These are phyloP conservation scores for Arachnopeziza araneosa DNA, from an alignment of 2,329 filamentous ascomycete species.

Conservation along the genomic window DNA sequence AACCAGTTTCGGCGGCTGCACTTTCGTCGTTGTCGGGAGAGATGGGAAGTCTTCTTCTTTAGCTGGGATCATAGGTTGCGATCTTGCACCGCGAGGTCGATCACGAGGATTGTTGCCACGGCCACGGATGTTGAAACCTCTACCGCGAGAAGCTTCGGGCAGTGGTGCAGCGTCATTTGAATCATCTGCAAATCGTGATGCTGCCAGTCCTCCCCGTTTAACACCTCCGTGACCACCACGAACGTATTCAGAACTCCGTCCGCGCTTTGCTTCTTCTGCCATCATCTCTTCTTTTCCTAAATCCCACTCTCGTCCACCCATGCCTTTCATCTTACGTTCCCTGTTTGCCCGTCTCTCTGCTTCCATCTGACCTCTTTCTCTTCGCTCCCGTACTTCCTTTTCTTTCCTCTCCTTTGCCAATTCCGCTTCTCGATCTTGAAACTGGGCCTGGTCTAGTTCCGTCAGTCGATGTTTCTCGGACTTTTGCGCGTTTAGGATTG, in stretches of 20 bases:
- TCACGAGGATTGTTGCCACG: constrained; percentile 16
- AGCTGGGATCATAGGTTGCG: constrained; percentile 10
- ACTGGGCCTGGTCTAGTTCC: constrained; percentile 62
- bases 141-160: constrained; percentile 4
- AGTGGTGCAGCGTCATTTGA: constrained; percentile 9
- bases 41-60: constrained; percentile 25
- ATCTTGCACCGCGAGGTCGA: constrained; percentile 11
- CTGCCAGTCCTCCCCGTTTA: constrained; percentile 17
- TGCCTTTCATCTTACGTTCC: constrained; percentile 30
- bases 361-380: constrained; percentile 28
- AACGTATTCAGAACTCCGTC: constrained; percentile 25
- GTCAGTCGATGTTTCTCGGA: constrained; percentile 57
- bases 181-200: constrained; percentile 14
- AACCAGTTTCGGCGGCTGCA: background rate
- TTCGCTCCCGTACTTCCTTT: constrained; percentile 24
- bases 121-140: constrained; percentile 17
- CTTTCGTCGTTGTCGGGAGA: constrained; percentile 14
- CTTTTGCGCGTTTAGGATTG: constrained; percentile 54
- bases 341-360: constrained; percentile 32
- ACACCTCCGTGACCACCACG: constrained; percentile 28
- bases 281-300: constrained; percentile 25
- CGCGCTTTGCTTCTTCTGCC: constrained; percentile 2
- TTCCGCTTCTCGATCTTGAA: constrained; percentile 56
- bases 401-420: constrained; percentile 43
- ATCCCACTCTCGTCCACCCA: constrained; percentile 32